Base-by-base conservation (phyloP, 1,284 basidiomycete species). In the Puccinia polysora region DNA sequence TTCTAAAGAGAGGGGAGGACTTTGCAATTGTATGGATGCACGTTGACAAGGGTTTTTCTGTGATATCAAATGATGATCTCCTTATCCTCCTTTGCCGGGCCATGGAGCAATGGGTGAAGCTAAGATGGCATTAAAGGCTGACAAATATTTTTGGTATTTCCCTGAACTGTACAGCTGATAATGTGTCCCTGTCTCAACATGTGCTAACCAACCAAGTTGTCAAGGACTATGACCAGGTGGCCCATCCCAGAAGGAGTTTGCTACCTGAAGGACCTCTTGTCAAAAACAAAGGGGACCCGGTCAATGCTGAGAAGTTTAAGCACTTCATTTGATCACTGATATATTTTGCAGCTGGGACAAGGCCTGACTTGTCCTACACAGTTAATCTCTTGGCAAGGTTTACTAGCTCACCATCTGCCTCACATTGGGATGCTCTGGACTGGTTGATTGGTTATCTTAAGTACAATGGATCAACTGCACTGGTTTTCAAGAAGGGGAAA, bases 371-470 rank as follows among this genome's bases (percentile, higher is more conserved):
- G 1, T 43, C 36, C 0, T 67, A 43, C 38, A 10, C 52, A 0
- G 53, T 56, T 2, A 67, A 67, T n/a, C 12, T 56, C 10, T n/a
- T 67, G 10, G 65, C 65, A 0, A 0, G 53, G 12, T 56, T 40
- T n/a, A 23, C 34, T 1, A n/a, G 5, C 0, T 12, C 12, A 6
- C 65, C 65, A 0, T 55, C 38, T 6, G 2, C 18, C 0, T 2
- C 12, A 1, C 65, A 67, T 15, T 67, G 65, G 65, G 1, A 45
- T 4, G 65, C 65, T 1, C 28, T 45, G 0, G 40, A 60, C 18
- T 4, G 15, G 2, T 28, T 60, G 23, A 12, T 60, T 1, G 58
- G 58, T 7, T 60, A 60, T 23, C 2, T n/a, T n/a, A n/a, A n/a
- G n/a, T n/a, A n/a, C n/a, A n/a, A n/a, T n/a, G n/a, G n/a, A n/a